These are phyloP conservation scores for Striga hermonthica DNA, from an alignment of 305 asterid genomes.

Conservation along the genomic window DNA sequence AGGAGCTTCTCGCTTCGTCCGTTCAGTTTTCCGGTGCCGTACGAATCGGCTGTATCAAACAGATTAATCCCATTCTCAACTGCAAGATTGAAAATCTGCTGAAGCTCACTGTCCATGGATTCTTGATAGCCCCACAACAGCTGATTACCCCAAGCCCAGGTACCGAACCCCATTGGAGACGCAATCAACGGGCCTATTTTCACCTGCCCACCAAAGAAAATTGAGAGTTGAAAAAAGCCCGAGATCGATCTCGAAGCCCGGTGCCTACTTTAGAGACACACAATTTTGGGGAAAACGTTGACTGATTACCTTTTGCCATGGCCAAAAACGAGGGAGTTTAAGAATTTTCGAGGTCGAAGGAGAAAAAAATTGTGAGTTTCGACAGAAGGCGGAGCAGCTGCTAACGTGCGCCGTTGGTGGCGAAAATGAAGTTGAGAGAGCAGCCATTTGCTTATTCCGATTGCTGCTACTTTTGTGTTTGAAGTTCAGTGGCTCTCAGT, in stretches of 20 bases:
- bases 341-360: slow-evolving; percentile 43
- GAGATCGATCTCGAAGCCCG: no score
- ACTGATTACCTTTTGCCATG: slow-evolving; percentile 70
- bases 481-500: no score
- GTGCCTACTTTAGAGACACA: neutral
- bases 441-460: slow-evolving; percentile 42
- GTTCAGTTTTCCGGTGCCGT: slow-evolving; percentile 76
- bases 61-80: slow-evolving; percentile 72
- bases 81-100: slow-evolving; percentile 72
- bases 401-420: slow-evolving; percentile 40
- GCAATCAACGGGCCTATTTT: slow-evolving; percentile 69
- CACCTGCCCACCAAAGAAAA: slow-evolving; percentile 42
- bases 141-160: slow-evolving; percentile 99
- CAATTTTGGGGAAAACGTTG: neutral
- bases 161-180: slow-evolving; percentile 98
- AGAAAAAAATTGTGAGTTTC: slow-evolving; percentile 28
- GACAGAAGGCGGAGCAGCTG: slow-evolving; percentile 39
- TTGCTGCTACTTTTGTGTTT: no score
- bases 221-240: neutral
- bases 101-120: slow-evolving; percentile 85
- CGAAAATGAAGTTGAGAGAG: slow-evolving; percentile 39
- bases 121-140: slow-evolving; percentile 86
- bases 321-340: slow-evolving; percentile 79
- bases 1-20: slow-evolving; percentile 94
- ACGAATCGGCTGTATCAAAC: slow-evolving; percentile 93